Evolutionary conservation across 805 yeast genomes (phyloP), one percentile per base, ranked within the genome.

Genomic region (Lachancea sp.): DNA sequence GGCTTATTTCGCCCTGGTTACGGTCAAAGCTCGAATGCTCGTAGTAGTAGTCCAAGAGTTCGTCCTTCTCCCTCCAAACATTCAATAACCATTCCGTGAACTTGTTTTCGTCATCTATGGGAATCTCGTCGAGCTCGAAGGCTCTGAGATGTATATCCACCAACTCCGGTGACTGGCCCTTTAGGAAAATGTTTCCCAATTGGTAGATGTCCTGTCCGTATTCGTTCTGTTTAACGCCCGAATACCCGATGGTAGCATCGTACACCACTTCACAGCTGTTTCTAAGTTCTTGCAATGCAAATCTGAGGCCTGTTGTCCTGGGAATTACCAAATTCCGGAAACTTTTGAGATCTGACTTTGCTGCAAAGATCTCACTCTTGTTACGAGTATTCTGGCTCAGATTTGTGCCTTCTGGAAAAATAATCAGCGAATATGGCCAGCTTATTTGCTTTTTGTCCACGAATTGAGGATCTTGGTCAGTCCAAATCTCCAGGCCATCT

Each of bases 321-420:
- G 99, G 99, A n/a, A 89, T 65, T 49, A 93, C 69, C 12, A 85
- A 78, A 60, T 87, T 81, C 34, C 74, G 70, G 51, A 82, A 70
- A 1, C 72, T 68, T 7, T 76, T 71, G 30, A 67, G 68, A 4
- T 71, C 73, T 19, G 71, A 58, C 50, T 80, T 76, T 5, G 61
- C 65, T 17, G 88, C 83, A 64, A 70, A 93, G 7, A 60, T 69
- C 15, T 69, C 70, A 8, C 90, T 78, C 47, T 77, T 75, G 2
- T 55, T 66, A 39, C 78, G 72, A 1, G 96, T 87, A 48, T 77
- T 74, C 4, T 71, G 72, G 32, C 93, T 81, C 44, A 85, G 67
- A 47, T 88, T 93, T 0, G 99, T 93, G 4, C 99, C 99, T 63
- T 93, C 99, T 1, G 99, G 99, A 66, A 84, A 93, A 22, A 93